phyloP scores from a whole-genome alignment of 2,329 filamentous ascomycete genomes.

The Pseudocercospora ulei region DNA sequence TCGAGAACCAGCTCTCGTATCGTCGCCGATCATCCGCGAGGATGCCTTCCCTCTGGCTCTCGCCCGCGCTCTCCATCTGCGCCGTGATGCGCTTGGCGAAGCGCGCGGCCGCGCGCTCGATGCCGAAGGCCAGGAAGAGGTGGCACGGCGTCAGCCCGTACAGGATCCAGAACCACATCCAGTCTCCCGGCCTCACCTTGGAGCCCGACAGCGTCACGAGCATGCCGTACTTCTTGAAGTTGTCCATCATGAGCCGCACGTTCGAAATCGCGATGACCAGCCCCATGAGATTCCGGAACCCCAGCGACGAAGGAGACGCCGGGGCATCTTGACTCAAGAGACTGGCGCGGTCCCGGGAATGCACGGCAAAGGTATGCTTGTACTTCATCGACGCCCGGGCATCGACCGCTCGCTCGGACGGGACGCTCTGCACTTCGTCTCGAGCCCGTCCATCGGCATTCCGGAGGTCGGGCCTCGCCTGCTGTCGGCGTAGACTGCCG shows the following conservation, averaged over 20 bases:
- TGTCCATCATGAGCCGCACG: constrained; percentile 86
- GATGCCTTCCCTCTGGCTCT: constrained; percentile 36
- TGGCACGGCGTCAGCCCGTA: constrained; percentile 86
- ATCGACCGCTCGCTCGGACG: constrained; percentile 1
- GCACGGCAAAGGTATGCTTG: constrained; percentile 81
- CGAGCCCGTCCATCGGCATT: constrained; percentile 3
- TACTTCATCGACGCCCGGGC: constrained; percentile 53
- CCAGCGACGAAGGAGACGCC: constrained; percentile 70
- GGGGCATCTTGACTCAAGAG: constrained; percentile 76
- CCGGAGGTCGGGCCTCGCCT: constrained; percentile 6
- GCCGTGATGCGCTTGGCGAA: constrained; percentile 62
- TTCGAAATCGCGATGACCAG: constrained; percentile 89
- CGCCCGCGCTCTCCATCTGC: constrained; percentile 40
- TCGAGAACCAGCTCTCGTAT: constrained; percentile 33
- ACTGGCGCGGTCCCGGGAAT: constrained; percentile 61
- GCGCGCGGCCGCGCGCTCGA: constrained; percentile 72
- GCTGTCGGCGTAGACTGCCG: constrained; percentile 7
- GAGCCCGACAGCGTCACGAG: constrained; percentile 70
- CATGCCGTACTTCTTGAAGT: constrained; percentile 94
- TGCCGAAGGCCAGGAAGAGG: constrained; percentile 78
- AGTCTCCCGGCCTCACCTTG: constrained; percentile 23
- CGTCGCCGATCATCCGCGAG: constrained; percentile 46
- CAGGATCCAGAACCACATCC: constrained; percentile 44
- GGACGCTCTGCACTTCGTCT: neutral
- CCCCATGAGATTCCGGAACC: constrained; percentile 93